Evolutionary conservation across 495 filamentous ascomycete species (phyloP).

Genomic region (Margaritispora aquatica): DNA sequence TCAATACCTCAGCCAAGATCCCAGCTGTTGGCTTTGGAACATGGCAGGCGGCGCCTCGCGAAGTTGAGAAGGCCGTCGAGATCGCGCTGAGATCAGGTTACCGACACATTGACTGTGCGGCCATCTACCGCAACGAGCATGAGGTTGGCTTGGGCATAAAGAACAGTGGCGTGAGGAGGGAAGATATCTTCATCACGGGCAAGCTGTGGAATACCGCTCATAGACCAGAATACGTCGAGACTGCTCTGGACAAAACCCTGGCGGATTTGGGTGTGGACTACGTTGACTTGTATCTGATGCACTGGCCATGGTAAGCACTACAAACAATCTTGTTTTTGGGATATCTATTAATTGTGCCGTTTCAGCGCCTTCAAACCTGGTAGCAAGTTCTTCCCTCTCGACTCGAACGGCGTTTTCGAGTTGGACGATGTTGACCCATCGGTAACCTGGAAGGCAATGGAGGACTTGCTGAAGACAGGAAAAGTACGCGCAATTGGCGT

Average conservation of each 20-base stretch:
- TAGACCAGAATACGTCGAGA: conserved; percentile 46
- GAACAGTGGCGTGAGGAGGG: conserved; percentile 49
- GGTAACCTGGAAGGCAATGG: conserved; percentile 47
- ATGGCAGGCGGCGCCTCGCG: conserved; percentile 64
- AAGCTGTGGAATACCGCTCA: conserved; percentile 80
- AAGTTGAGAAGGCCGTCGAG: conserved; percentile 43
- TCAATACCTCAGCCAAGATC: conserved; percentile 69
- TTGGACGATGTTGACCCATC: conserved; percentile 57
- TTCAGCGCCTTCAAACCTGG: conserved; percentile 39
- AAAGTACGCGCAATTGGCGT: background rate
- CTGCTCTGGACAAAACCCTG: conserved; percentile 61
- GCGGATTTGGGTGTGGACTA: conserved; percentile 66
- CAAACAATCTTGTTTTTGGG: no score
- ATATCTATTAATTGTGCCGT: conserved; percentile 54
- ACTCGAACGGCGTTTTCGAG: background rate
- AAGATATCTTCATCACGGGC: conserved; percentile 73
- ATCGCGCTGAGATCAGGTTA: conserved; percentile 55
- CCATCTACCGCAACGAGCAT: conserved; percentile 51
- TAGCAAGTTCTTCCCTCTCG: background rate
- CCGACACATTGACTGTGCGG: conserved; percentile 50
- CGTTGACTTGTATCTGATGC: conserved; percentile 72
- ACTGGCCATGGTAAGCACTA: conserved; percentile 87
- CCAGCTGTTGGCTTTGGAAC: conserved; percentile 73
- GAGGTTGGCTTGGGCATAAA: conserved; percentile 45
- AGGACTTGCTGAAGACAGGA: background rate